These are phyloP conservation scores for Hydnum rufescens DNA, from an alignment of 768 basidiomycete species.

Conservation along the genomic window DNA sequence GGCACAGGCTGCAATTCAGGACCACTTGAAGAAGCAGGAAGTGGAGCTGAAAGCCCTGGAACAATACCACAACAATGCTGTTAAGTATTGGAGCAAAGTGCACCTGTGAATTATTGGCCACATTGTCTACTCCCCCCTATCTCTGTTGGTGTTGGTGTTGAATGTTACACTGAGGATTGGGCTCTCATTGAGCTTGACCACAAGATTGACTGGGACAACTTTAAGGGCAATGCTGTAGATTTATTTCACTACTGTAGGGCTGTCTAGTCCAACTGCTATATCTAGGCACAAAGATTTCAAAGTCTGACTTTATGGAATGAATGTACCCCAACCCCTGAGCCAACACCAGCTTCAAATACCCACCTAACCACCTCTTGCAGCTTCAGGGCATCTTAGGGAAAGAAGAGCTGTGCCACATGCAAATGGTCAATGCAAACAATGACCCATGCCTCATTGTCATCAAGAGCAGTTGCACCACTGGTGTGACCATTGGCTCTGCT, in stretches of 20 bases:
- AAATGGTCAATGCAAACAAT: slow-evolving; percentile 16
- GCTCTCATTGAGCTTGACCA: neutral
- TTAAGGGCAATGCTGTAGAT: neutral
- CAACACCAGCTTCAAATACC: slow-evolving; percentile 15
- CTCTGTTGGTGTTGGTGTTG: neutral
- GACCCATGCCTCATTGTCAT: slow-evolving; percentile 18
- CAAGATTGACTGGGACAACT: slow-evolving; percentile 1
- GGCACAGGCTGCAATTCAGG: neutral
- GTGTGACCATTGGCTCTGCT: slow-evolving; percentile 22
- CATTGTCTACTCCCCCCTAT: neutral
- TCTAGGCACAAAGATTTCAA: slow-evolving; percentile 6
- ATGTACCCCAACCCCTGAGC: slow-evolving; percentile 16
- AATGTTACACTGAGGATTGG: slow-evolving; percentile 1
- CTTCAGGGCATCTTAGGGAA: slow-evolving; percentile 15
- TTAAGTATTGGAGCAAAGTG: neutral
- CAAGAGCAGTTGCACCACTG: slow-evolving; percentile 22
- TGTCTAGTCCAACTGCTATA: slow-evolving; percentile 1
- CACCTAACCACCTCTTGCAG: slow-evolving; percentile 17
- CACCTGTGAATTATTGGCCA: neutral
- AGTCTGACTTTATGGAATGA: slow-evolving; percentile 11
- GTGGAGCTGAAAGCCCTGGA: neutral
- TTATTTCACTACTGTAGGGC: neutral
- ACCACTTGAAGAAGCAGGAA: neutral
- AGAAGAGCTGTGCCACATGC: slow-evolving; percentile 15
- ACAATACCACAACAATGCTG: neutral